Conservation (phyloP, 306 rosid genomes). For the Styphnolobium japonicum region DNA sequence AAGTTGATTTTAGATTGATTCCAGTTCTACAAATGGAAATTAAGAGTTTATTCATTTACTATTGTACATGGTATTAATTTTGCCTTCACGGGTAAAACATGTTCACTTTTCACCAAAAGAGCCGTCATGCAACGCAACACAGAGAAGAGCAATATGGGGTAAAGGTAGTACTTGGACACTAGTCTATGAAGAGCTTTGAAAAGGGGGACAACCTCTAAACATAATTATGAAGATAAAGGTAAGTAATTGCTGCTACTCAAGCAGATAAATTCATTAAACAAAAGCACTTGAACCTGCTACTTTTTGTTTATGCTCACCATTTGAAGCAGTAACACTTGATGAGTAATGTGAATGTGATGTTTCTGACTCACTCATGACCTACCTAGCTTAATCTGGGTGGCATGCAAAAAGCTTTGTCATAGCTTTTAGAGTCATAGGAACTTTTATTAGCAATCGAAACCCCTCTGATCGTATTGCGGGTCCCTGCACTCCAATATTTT, state of each 20-base stretch:
- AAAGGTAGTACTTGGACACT: conserved; percentile 11
- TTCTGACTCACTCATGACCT: not conserved
- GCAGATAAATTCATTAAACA: not conserved
- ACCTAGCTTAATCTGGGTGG: not conserved
- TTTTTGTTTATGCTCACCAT: not conserved
- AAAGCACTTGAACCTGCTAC: not conserved
- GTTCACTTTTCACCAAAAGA: not conserved
- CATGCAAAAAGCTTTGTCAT: not conserved
- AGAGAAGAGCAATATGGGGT: too few species aligned
- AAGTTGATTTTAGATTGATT: not conserved
- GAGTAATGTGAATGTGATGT: not conserved
- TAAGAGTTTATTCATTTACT: not conserved
- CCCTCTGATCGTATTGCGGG: too few species aligned
- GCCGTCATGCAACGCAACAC: too few species aligned
- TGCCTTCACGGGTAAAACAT: conserved; percentile 2
- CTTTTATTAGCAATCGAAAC: not conserved
- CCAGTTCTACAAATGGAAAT: not conserved
- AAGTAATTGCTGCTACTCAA: not conserved
- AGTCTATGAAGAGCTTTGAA: not conserved
- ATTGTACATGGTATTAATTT: not conserved
- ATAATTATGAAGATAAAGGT: conserved; percentile 18
- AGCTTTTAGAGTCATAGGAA: not conserved
- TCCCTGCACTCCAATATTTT: too few species aligned
- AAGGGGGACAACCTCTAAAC: conserved; percentile 15
- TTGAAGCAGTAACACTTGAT: not conserved